Evolutionary conservation across 495 filamentous ascomycete species (phyloP), one percentile per base, ranked within the genome.

Genomic region (Xylaria castorea): DNA sequence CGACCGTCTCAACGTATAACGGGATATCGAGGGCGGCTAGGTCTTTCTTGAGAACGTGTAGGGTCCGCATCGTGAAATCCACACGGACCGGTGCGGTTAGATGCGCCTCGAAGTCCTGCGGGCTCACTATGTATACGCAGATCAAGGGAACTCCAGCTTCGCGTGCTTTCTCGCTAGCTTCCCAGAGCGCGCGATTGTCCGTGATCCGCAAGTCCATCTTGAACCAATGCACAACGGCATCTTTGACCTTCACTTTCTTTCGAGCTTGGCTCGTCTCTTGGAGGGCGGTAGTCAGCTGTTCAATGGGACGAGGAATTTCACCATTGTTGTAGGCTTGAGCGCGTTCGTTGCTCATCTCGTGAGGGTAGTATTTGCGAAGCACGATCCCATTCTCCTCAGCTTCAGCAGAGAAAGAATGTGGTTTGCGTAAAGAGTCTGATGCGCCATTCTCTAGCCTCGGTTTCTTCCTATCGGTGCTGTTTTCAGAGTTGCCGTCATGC

Each of bases 141-240:
- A 97, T 89, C 66, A 97, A 81, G 8, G 92, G 92, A 3, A 93
- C 84, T 0, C 87, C 85, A 20, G 89, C 81, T 36, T 89, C 86
- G 65, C 85, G 88, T 0, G 93, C 92, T 66, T 89, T 89, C 73
- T 90, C 83, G 53, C 86, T 90, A 3, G 94, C 95, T 71, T 88
- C 78, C 73, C 87, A 84, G 57, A 97, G 78, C 0, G 89, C 90
- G 22, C 90, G 90, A 75, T 97, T 97, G 76, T 97, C 95, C 7
- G 81, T 75, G 1, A 87, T 84, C 7, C 95, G 85, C 61, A 97
- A 81, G 79, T 97, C 94, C 69, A 89, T 89, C 80, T 97, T 96
- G 83, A 95, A 97, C 95, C 95, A 97, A 82, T 97, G 93, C 7
- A 97, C 89, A 0, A 97, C 93, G 0, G 91, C 90, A 36, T 88